Evolutionary conservation across 345 rosid species (phyloP).

Genomic region (Nephelium lappaceum): DNA sequence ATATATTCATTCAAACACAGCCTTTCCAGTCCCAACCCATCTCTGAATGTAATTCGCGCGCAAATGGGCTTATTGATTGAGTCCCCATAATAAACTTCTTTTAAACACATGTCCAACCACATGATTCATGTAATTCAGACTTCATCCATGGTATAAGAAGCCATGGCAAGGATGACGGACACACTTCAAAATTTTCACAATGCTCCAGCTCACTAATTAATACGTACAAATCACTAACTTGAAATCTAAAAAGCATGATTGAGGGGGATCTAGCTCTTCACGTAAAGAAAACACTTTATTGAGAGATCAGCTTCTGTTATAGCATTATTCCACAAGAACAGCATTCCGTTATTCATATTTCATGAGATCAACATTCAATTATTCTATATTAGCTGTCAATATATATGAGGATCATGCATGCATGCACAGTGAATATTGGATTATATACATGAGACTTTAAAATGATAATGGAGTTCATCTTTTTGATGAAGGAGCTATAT

Average conservation of each 20-base stretch:
- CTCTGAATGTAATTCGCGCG: no score
- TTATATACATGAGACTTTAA: neutral
- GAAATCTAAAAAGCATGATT: constrained; percentile 1
- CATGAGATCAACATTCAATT: neutral
- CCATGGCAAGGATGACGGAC: no score
- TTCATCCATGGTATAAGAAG: no score
- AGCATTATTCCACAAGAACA: neutral
- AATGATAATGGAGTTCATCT: neutral
- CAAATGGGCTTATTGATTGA: no score
- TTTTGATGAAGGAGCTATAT: neutral
- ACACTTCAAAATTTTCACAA: no score
- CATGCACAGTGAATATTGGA: neutral
- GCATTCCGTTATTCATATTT: neutral
- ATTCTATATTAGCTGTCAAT: no score
- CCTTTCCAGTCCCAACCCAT: no score
- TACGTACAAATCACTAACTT: neutral
- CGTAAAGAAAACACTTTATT: neutral
- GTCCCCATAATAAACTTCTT: no score
- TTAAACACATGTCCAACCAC: no score
- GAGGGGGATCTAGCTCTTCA: neutral
- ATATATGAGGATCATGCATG: neutral
- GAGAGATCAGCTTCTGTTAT: neutral
- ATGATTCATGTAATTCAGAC: no score
- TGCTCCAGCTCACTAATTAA: neutral
- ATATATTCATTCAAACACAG: no score